A percentile compares a stretch with the other conserved stretches of the same genome.
phyloP scores from a whole-genome alignment of 208 protist species.

The Crithidia acanthocephali region DNA sequence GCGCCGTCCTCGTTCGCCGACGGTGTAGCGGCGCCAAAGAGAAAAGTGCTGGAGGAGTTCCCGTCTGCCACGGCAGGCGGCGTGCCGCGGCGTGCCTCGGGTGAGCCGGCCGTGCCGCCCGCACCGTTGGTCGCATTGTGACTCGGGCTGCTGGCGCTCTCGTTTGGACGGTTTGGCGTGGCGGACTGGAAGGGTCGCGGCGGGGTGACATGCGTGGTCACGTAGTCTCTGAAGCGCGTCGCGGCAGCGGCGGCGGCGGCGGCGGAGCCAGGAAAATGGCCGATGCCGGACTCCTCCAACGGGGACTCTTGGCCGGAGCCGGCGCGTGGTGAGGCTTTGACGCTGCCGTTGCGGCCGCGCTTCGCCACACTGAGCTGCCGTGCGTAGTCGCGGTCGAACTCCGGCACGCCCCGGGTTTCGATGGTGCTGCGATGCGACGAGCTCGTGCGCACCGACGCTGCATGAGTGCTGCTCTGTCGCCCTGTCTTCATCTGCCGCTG shows the following conservation, averaged over 20 bases:
- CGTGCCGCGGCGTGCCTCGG: too few species aligned
- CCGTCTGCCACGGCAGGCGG: neutral
- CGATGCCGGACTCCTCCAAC: neutral
- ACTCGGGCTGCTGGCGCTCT: neutral
- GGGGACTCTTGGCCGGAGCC: neutral
- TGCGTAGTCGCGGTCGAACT: constrained; percentile 67
- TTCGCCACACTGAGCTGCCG: constrained; percentile 50
- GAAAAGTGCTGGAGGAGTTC: neutral
- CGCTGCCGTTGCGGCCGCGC: constrained; percentile 34
- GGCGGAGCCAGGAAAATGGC: constrained; percentile 14
- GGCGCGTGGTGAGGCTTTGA: constrained; percentile 22
- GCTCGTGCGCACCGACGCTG: constrained; percentile 34
- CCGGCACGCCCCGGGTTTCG: constrained; percentile 56
- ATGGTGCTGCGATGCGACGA: constrained; percentile 69
- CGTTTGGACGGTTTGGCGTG: neutral
- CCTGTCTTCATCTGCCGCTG: neutral
- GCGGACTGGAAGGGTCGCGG: constrained; percentile 9
- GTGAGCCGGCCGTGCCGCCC: neutral
- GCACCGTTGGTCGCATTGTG: neutral
- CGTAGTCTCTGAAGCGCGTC: constrained; percentile 38
- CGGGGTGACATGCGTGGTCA: constrained; percentile 35
- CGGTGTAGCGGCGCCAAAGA: neutral
- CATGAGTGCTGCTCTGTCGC: neutral
- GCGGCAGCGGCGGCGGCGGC: constrained; percentile 24
- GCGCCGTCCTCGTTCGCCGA: constrained; percentile 7